These are phyloP conservation scores for Fusarium coicis DNA, from an alignment of 2,329 filamentous ascomycete genomes.

Conservation along the genomic window DNA sequence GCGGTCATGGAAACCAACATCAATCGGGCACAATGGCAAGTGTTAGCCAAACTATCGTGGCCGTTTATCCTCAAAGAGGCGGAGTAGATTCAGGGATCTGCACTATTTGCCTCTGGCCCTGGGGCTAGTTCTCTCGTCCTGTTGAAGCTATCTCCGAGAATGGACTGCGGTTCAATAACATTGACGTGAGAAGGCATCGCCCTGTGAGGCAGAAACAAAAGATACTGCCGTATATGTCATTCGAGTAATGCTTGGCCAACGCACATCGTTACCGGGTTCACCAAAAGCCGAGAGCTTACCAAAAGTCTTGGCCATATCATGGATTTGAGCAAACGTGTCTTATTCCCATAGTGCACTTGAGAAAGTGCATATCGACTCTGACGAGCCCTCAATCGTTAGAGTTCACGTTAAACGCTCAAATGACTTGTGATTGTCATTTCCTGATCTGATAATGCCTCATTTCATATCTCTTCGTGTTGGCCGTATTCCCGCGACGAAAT, in stretches of 20 bases:
- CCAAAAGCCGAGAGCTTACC: conserved; percentile 19
- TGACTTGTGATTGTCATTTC: not conserved
- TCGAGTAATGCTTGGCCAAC: conserved; percentile 12
- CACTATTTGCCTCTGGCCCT: conserved; percentile 12
- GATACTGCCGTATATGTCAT: not conserved
- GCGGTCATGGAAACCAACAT: conserved; percentile 19
- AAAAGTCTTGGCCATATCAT: conserved; percentile 33
- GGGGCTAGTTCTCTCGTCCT: not conserved
- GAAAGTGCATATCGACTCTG: not conserved
- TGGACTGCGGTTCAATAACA: not conserved
- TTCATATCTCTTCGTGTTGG: conserved; percentile 6
- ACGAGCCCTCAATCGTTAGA: not conserved
- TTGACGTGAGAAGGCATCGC: not conserved
- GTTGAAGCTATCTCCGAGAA: not conserved
- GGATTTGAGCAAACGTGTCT: conserved; percentile 4
- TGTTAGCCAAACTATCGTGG: conserved; percentile 18
- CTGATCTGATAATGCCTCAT: not conserved
- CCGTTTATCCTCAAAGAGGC: conserved; percentile 15
- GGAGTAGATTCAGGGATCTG: conserved; percentile 9
- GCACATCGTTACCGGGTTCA: conserved; percentile 23
- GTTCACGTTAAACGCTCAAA: not conserved
- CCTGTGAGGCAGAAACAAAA: conserved; percentile 10
- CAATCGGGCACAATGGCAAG: conserved; percentile 14
- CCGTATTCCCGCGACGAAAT: conserved; percentile 19
- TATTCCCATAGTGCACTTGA: conserved; percentile 1